These are phyloP conservation scores for Colletotrichum destructivum DNA, from an alignment of 2,329 filamentous ascomycete genomes.

Conservation along the genomic window DNA sequence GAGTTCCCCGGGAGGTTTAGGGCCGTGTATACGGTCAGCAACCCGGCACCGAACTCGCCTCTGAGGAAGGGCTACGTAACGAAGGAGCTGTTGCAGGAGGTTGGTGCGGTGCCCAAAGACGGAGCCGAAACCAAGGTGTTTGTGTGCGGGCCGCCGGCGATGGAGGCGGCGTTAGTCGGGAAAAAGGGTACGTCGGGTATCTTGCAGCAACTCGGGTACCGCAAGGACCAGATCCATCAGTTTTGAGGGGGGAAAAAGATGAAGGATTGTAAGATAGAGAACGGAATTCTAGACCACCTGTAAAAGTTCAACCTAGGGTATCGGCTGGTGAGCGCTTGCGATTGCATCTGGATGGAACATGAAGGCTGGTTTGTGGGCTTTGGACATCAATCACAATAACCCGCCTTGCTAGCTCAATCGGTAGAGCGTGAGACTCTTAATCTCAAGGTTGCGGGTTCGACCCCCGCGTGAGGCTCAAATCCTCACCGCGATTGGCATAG, in stretches of 20 bases:
- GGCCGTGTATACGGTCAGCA: constrained; percentile 71
- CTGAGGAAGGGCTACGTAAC: constrained; percentile 72
- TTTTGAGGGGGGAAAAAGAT: constrained; percentile 58
- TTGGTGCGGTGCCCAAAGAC: constrained; percentile 53
- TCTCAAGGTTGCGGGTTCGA: constrained; percentile 45
- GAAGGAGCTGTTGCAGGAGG: constrained; percentile 67
- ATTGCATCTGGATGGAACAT: too few relatives aligned
- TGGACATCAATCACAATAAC: background rate
- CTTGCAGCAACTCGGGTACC: constrained; percentile 70
- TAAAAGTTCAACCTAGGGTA: too few relatives aligned
- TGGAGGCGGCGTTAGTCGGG: constrained; percentile 73
- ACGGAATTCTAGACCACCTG: too few relatives aligned
- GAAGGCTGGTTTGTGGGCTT: too few relatives aligned
- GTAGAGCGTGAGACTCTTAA: constrained; percentile 82
- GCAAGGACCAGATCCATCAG: constrained; percentile 70
- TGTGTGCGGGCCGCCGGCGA: constrained; percentile 77
- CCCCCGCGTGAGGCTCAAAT: constrained; percentile 47
- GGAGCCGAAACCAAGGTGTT: constrained; percentile 71
- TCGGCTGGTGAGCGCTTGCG: too few relatives aligned
- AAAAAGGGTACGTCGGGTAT: constrained; percentile 62
- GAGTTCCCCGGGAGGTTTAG: constrained; percentile 70
- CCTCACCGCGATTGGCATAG: constrained; percentile 32
- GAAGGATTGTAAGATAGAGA: background rate
- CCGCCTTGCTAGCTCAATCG: constrained; percentile 73
- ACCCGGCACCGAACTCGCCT: constrained; percentile 57